Evolutionary conservation across 2,329 filamentous ascomycete genomes (phyloP), one percentile per base, ranked within the genome.

Genomic region (Waltergamsia citrina): DNA sequence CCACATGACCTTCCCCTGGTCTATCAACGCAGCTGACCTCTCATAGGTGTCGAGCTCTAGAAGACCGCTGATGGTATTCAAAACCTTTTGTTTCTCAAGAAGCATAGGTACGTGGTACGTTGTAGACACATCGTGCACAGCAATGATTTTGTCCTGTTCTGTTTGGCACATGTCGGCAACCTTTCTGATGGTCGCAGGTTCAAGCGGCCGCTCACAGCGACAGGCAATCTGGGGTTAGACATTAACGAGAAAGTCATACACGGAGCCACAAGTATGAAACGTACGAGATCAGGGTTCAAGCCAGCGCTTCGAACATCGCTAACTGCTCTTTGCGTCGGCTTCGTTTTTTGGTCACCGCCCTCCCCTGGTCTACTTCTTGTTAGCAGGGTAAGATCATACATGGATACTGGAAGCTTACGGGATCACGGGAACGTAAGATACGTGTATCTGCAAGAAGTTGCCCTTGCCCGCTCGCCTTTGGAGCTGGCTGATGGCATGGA

Each of bases 31-130:
- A 5, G 70, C 60, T 2, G 76, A 49, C 32, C 77, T 67, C 9
- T 53, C 46, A 30, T 80, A 49, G 14, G 62, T 54, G 40, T 83
- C 71, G 9, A 94, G 70, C 23, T 71, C 67, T 21, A 95, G 67
- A 14, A 77, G 69, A 14, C 70, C 61, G 24, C 68, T 69, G 35
- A 96, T 65, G n/a, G 77, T 71, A 10, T 67, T 57, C 7, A 90
- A 64, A 3, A 96, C 67, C 17, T 78, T 75, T 60, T 96, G 85
- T 45, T 87, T 71, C 46, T 90, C 75, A 11, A 96, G 78, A 17
- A 96, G 81, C n/a, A 95, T 69, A 1, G 92, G 92, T 3, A 96
- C 90, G 44, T 94, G 88, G 60, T 98, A 98, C 34, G 85, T 93
- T 10, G 87, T 87, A 15, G 80, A 69, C 59, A 96, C 85, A 55